These are phyloP conservation scores for Chrysosporium queenslandicum DNA, from an alignment of 2,329 filamentous ascomycete species.

Conservation along the genomic window DNA sequence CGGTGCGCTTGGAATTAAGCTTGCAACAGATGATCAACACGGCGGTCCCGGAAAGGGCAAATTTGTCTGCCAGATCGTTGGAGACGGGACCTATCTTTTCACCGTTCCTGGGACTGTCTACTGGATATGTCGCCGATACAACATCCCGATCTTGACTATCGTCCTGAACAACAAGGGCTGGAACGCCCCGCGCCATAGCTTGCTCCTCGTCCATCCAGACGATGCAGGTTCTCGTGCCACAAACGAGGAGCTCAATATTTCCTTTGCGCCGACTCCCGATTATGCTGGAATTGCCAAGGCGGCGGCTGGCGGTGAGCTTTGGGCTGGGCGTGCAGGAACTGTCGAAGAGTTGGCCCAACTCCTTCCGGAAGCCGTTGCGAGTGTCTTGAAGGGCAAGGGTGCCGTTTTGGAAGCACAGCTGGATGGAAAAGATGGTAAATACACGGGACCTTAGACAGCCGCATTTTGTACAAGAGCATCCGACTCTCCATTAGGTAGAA, in stretches of 20 bases:
- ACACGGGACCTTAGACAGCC: constrained; percentile 27
- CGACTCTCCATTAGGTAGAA: not conserved
- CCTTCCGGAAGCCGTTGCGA: constrained; percentile 49
- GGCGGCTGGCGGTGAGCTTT: constrained; percentile 52
- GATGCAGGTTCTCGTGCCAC: constrained; percentile 52
- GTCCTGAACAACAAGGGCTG: constrained; percentile 62
- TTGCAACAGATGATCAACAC: constrained; percentile 50
- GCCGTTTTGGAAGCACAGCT: constrained; percentile 55
- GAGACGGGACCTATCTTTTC: constrained; percentile 59
- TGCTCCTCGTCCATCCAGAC: constrained; percentile 56
- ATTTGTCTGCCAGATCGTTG: constrained; percentile 56
- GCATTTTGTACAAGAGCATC: not conserved
- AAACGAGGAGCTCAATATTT: constrained; percentile 57
- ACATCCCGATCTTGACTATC: constrained; percentile 56
- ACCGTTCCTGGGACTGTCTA: constrained; percentile 56
- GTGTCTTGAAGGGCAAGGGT: constrained; percentile 47
- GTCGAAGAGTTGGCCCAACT: constrained; percentile 46
- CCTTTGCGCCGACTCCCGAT: constrained; percentile 55
- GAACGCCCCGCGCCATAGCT: constrained; percentile 54
- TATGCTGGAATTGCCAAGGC: constrained; percentile 60
- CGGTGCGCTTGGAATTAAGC: constrained; percentile 63
- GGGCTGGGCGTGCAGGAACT: constrained; percentile 50
- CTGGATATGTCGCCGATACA: constrained; percentile 58
- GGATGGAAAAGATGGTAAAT: constrained; percentile 48
- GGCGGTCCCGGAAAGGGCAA: constrained; percentile 45